A percentile compares a stretch with the other conserved stretches of the same genome.
Conservation (phyloP, 108 stramenopile genomes). For the Thalassiosira profunda region DNA sequence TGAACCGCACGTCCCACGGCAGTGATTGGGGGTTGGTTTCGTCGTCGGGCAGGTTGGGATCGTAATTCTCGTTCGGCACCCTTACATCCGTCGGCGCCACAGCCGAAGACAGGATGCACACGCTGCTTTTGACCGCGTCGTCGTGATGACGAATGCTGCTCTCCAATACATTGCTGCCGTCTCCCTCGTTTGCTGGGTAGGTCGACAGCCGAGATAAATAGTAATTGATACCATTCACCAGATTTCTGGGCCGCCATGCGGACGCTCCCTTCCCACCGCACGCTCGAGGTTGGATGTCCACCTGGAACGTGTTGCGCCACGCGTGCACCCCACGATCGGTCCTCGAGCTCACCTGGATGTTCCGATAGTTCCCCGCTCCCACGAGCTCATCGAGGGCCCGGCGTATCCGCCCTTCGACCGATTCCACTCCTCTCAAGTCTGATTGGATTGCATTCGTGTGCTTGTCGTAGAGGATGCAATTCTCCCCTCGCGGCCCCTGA, state of each 20-base stretch:
- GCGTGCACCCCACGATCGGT: slow-evolving; percentile 92
- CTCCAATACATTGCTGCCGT: too few relatives aligned
- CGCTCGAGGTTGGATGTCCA: slow-evolving; percentile 69
- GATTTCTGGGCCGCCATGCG: slow-evolving; percentile 47
- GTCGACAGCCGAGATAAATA: slow-evolving; percentile 46
- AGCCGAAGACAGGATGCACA: slow-evolving; percentile 39
- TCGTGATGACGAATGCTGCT: too few relatives aligned
- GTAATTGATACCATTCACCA: slow-evolving; percentile 68
- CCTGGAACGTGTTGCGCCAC: slow-evolving; percentile 85
- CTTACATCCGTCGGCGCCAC: slow-evolving; percentile 30
- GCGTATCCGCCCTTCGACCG: slow-evolving; percentile 74
- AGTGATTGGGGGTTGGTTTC: slow-evolving; percentile 46
- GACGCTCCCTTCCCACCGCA: too few relatives aligned
- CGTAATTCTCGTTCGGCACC: slow-evolving; percentile 34
- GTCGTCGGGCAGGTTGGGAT: slow-evolving; percentile 42
- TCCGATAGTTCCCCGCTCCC: slow-evolving; percentile 55
- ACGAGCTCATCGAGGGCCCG: slow-evolving; percentile 63
- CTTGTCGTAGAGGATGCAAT: slow-evolving; percentile 54
- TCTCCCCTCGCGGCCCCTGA: slow-evolving; percentile 62
- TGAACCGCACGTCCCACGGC: slow-evolving; percentile 85
- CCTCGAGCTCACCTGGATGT: slow-evolving; percentile 78
- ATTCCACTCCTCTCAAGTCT: slow-evolving; percentile 68
- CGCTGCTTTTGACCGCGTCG: slow-evolving; percentile 17
- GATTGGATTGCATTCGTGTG: slow-evolving; percentile 32
- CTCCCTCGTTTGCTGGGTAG: background rate